Percentiles rank a stretch among this genome's conserved stretches.
These are phyloP conservation scores for Primulina eburnea DNA, from an alignment of 257 asterid species.

Conservation along the genomic window DNA sequence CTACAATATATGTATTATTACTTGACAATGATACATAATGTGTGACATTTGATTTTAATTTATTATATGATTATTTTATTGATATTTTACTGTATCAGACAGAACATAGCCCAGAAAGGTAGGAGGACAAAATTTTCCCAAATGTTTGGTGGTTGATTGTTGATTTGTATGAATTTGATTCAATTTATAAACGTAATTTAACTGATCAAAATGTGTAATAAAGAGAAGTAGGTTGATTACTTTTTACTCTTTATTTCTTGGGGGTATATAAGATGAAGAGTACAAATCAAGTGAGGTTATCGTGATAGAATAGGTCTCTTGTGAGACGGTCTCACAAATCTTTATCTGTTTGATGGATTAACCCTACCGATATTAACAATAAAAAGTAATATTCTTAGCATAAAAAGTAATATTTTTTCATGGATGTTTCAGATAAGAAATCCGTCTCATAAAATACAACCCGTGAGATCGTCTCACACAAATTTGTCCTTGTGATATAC, in stretches of 20 bases:
- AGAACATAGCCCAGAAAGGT: background rate
- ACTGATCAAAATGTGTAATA: background rate
- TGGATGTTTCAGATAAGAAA: too few relatives aligned
- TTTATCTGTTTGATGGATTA: too few relatives aligned
- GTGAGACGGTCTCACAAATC: too few relatives aligned
- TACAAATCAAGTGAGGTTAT: too few relatives aligned
- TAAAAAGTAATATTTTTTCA: too few relatives aligned
- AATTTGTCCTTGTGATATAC: too few relatives aligned
- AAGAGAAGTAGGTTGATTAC: background rate
- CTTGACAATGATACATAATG: constrained; percentile 2
- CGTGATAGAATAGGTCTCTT: too few relatives aligned
- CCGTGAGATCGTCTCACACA: too few relatives aligned
- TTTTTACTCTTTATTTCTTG: background rate
- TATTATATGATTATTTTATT: constrained; percentile 5
- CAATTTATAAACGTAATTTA: constrained; percentile 1
- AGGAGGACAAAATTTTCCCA: background rate
- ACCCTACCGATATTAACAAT: too few relatives aligned
- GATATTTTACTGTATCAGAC: background rate
- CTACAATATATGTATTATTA: constrained; percentile 10
- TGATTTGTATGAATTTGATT: constrained; percentile 15
- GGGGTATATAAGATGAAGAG: background rate
- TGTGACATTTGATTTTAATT: constrained; percentile 21
- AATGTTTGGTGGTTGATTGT: background rate
- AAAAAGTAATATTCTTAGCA: too few relatives aligned
- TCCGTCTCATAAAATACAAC: too few relatives aligned